phyloP scores from a whole-genome alignment of 2,329 filamentous ascomycete species.

The Colletotrichum lindemuthianum region DNA sequence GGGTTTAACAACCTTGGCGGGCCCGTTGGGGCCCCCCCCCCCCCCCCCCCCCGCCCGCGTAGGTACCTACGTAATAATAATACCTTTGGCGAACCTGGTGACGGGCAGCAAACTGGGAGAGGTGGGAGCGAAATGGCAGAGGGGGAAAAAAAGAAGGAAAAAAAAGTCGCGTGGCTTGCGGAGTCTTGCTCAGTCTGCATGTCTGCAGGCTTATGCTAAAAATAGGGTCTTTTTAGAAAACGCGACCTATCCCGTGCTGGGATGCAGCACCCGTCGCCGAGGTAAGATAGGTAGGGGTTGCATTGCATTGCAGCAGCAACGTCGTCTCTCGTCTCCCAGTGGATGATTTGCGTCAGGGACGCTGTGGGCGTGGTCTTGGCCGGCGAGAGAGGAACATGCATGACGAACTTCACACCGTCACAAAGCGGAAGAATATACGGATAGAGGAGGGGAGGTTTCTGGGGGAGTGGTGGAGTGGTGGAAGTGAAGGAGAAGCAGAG shows the following conservation, averaged over 20 bases:
- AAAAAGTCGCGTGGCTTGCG: conserved; percentile 29
- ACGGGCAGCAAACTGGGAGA: conserved; percentile 22
- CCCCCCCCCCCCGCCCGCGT: too few relatives aligned
- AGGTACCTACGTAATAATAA: too few relatives aligned
- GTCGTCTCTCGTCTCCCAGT: conserved; percentile 11
- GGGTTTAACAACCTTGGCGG: too few relatives aligned
- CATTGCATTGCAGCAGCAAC: conserved; percentile 3
- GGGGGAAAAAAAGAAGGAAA: not conserved
- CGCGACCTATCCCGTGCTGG: conserved; percentile 1
- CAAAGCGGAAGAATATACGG: not conserved
- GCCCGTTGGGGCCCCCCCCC: too few relatives aligned
- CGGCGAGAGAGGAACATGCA: conserved; percentile 22
- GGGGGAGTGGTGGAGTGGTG: not conserved
- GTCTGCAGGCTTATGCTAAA: conserved; percentile 28
- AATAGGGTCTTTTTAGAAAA: conserved; percentile 36
- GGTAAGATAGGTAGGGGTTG: not conserved
- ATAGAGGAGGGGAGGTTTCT: conserved; percentile 6
- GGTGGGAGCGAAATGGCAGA: not conserved
- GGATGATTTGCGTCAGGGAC: conserved; percentile 21
- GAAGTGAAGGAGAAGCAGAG: conserved; percentile 2
- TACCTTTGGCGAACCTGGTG: not conserved
- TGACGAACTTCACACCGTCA: conserved; percentile 28
- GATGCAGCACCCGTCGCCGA: conserved; percentile 13
- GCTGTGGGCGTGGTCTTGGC: conserved; percentile 2
- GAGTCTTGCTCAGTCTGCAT: conserved; percentile 1